Evolutionary conservation across 768 basidiomycete species (phyloP).

Genomic region (Exidia glandulosa): DNA sequence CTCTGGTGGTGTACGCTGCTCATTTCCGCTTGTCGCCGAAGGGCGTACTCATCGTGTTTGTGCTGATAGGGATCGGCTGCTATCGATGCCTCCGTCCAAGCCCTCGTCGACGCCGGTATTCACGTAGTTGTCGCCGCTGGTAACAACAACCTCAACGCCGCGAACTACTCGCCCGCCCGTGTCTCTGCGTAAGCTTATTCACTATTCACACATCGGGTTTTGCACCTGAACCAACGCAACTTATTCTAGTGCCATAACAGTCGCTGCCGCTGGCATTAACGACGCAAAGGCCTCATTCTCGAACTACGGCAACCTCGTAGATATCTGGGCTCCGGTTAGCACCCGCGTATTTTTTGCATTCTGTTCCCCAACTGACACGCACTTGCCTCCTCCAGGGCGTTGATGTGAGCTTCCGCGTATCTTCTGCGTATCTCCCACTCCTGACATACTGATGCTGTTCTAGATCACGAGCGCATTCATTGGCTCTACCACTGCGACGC

Average conservation of each 20-base stretch:
- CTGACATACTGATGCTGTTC: not conserved
- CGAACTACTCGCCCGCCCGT: constrained; percentile 6
- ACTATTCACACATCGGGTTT: too few species aligned
- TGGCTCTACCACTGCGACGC: not conserved
- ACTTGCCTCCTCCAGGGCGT: too few species aligned
- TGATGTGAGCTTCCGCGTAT: not conserved
- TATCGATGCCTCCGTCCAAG: not conserved
- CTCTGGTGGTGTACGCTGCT: constrained; percentile 5
- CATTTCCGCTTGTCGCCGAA: not conserved
- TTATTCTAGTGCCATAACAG: constrained; percentile 9
- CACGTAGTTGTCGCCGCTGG: constrained; percentile 16
- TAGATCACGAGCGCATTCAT: constrained; percentile 16
- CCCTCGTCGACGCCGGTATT: constrained; percentile 19
- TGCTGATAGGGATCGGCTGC: not conserved
- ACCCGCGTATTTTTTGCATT: too few species aligned
- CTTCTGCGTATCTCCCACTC: not conserved
- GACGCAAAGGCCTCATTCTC: constrained; percentile 6
- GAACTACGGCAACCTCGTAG: constrained; percentile 8
- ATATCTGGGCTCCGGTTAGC: constrained; percentile 25
- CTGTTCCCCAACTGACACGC: too few species aligned
- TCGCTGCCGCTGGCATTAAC: constrained; percentile 6
- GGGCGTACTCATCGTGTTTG: too few species aligned
- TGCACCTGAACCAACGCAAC: too few species aligned
- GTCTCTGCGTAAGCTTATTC: too few species aligned
- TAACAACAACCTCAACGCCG: constrained; percentile 9